Evolutionary conservation across 352 stramenopile genomes (phyloP), one percentile per base, ranked within the genome.

Genomic region (Pythium guiyangense): DNA sequence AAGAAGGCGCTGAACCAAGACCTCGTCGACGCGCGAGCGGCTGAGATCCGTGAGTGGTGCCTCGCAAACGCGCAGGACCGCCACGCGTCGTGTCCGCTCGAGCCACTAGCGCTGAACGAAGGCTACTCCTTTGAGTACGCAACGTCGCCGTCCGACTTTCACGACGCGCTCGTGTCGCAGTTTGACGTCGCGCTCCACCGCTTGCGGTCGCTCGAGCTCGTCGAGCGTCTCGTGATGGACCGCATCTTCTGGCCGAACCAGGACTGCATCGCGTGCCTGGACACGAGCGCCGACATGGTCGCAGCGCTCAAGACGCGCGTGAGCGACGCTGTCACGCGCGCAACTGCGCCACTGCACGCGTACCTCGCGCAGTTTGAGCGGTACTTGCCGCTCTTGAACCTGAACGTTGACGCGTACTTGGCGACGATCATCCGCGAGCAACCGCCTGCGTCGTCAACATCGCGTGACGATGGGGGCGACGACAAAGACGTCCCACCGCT

Each of bases 181-280:
- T 96, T 98, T 52, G 88, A 97, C 48, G 69, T 79, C 3, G 82
- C 72, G 2, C 60, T 98, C 12, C 71, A 88, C 46, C 74, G 75
- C 4, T 52, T 97, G 17, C 82, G 94, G 60, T 83, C 90, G 14
- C 76, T 98, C 8, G 79, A 95, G 37, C 70, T 95, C 4, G 86
- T 98, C 6, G 95, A 98, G 58, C 71, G 90, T 15, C 64, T 96
- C 1, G 92, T 98, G 26, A 98, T 98, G 94, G 86, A 98, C 57
- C 84, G 85, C 8, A 89, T 98, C 3, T 98, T 98, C 53, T 98
- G 95, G 95, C 85, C 86, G 2, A 92, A 96, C 37, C 88, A 98
- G 62, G 90, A 96, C 27, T 85, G 89, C 44, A 94, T 98, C 27
- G 70, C 71, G n/a, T 91, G 76, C 25, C 70, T 97, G 2, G 77